phyloP scores from a whole-genome alignment of 768 basidiomycete species.

The Floccularia luteovirens region DNA sequence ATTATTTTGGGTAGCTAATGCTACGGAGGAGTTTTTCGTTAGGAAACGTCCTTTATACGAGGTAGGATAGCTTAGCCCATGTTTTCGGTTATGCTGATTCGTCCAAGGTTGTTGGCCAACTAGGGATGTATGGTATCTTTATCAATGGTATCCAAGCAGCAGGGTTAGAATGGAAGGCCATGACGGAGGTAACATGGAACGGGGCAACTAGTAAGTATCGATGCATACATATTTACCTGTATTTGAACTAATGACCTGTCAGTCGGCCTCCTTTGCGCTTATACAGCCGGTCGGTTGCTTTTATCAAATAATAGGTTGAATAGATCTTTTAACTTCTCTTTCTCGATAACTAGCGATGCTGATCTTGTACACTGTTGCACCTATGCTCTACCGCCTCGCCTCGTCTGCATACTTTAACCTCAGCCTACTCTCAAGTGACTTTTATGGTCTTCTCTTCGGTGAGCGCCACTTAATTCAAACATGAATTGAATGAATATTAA shows the following conservation, averaged over 20 bases:
- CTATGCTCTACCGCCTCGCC: slow-evolving; percentile 78
- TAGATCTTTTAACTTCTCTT: slow-evolving; percentile 7
- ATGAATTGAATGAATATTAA: too few species aligned
- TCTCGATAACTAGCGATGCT: slow-evolving; percentile 53
- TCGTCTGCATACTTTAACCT: slow-evolving; percentile 85
- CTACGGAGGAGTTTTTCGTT: slow-evolving; percentile 85
- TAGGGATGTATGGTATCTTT: slow-evolving; percentile 80
- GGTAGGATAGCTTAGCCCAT: slow-evolving; percentile 17
- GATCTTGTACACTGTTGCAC: slow-evolving; percentile 79
- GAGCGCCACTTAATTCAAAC: too few species aligned
- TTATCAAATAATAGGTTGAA: background rate
- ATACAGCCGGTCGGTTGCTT: slow-evolving; percentile 26
- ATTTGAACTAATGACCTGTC: slow-evolving; percentile 3
- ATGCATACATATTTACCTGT: slow-evolving; percentile 1
- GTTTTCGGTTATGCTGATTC: background rate
- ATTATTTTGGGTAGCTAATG: slow-evolving; percentile 49
- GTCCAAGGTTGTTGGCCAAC: slow-evolving; percentile 66
- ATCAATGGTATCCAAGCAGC: slow-evolving; percentile 77
- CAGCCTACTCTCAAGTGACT: slow-evolving; percentile 81
- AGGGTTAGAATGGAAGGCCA: slow-evolving; percentile 59
- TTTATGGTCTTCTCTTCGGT: slow-evolving; percentile 81
- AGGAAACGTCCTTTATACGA: slow-evolving; percentile 76
- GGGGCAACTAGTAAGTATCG: slow-evolving; percentile 51
- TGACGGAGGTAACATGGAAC: slow-evolving; percentile 66
- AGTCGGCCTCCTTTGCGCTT: slow-evolving; percentile 39